These are phyloP conservation scores for Adansonia digitata DNA, from an alignment of 345 rosid genomes.

Conservation along the genomic window DNA sequence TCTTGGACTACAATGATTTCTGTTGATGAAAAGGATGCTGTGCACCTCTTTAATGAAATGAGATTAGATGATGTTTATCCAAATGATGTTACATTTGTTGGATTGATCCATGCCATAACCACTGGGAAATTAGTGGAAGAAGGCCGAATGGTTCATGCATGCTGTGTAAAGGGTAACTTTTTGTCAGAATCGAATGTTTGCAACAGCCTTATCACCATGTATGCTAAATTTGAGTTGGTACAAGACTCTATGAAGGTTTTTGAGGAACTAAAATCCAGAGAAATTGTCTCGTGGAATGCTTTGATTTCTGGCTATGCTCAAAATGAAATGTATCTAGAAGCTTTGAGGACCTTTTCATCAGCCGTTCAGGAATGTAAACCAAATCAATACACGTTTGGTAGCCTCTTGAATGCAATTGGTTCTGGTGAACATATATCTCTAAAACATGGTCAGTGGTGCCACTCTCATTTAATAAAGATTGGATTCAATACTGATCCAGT, in stretches of 20 bases:
- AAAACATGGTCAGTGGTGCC: neutral
- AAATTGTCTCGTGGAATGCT: neutral
- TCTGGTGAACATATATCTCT: neutral
- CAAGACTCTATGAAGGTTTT: conserved; percentile 1
- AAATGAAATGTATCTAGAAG: neutral
- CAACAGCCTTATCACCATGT: conserved; percentile 80
- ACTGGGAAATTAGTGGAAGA: conserved; percentile 35
- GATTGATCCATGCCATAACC: conserved; percentile 46
- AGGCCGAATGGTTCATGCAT: conserved; percentile 59
- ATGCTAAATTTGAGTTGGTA: conserved; percentile 49
- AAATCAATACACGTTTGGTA: neutral
- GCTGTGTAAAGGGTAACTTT: conserved; percentile 52
- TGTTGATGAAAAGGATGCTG: neutral
- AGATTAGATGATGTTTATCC: neutral
- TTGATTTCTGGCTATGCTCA: neutral
- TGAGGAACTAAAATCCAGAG: neutral
- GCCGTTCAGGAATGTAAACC: neutral
- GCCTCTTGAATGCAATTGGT: neutral
- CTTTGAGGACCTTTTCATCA: neutral
- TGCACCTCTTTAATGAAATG: neutral
- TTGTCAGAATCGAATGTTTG: conserved; percentile 47
- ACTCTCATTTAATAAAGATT: neutral
- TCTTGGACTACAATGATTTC: conserved; percentile 2
- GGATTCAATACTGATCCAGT: neutral
- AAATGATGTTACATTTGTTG: neutral